Percentiles rank a stretch among this genome's conserved stretches.
phyloP scores from a whole-genome alignment of 208 protist genomes.

The Blechomonas ayalai region DNA sequence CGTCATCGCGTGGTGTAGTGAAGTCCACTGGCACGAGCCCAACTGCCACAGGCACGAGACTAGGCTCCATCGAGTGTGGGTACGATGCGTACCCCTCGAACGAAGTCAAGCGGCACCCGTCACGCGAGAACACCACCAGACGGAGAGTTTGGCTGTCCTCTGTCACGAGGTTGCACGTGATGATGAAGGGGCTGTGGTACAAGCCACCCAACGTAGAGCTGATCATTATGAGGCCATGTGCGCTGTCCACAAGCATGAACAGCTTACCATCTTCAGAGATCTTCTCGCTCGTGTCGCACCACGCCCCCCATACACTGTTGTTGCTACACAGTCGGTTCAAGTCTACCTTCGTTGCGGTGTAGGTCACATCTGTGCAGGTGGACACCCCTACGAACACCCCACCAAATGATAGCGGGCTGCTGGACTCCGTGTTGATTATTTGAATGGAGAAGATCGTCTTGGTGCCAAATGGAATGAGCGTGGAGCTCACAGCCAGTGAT shows the following conservation, averaged over 20 bases:
- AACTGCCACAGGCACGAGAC: slow-evolving; percentile 45
- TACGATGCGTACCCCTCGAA: slow-evolving; percentile 46
- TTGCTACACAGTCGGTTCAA: slow-evolving; percentile 51
- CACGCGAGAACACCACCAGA: slow-evolving; percentile 60
- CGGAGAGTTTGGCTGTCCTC: slow-evolving; percentile 45
- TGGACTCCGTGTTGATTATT: slow-evolving; percentile 8
- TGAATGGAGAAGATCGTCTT: slow-evolving; percentile 50
- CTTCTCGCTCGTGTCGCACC: slow-evolving; percentile 64
- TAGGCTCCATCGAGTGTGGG: slow-evolving; percentile 31
- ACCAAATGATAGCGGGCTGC: slow-evolving; percentile 22
- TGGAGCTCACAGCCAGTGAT: slow-evolving; percentile 52
- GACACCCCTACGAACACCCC: slow-evolving; percentile 77
- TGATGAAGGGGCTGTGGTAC: slow-evolving; percentile 47
- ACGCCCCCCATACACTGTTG: slow-evolving; percentile 70
- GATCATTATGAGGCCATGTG: slow-evolving; percentile 42
- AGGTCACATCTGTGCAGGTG: slow-evolving; percentile 26
- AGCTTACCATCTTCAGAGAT: slow-evolving; percentile 30
- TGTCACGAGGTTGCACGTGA: slow-evolving; percentile 32
- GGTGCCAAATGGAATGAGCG: slow-evolving; percentile 44
- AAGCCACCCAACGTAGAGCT: slow-evolving; percentile 63
- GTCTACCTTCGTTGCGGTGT: slow-evolving; percentile 37
- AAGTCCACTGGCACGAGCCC: slow-evolving; percentile 42
- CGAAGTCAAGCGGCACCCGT: slow-evolving; percentile 38
- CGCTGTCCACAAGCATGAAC: slow-evolving; percentile 59
- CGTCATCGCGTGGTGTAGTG: slow-evolving; percentile 8